These are phyloP conservation scores for Syzygium aromaticum DNA, from an alignment of 345 rosid genomes.

Conservation along the genomic window DNA sequence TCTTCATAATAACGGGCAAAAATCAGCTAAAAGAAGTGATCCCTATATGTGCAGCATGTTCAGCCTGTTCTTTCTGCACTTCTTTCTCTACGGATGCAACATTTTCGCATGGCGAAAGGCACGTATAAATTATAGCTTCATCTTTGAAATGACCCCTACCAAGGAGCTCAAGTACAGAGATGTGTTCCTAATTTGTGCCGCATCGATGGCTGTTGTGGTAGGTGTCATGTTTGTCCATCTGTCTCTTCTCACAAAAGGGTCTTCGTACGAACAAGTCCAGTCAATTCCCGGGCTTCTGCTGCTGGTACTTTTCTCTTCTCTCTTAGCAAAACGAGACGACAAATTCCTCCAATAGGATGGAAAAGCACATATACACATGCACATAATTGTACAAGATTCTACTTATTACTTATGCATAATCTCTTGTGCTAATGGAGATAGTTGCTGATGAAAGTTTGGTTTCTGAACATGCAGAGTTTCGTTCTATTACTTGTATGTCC, in stretches of 20 bases:
- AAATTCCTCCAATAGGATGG: not conserved
- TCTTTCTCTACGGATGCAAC: constrained; percentile 94
- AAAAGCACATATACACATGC: not conserved
- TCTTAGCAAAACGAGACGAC: not conserved
- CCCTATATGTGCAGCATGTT: constrained; percentile 69
- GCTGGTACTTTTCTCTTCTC: constrained; percentile 41
- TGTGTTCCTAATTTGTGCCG: constrained; percentile 74
- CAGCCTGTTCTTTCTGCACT: constrained; percentile 72
- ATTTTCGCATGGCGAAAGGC: constrained; percentile 90
- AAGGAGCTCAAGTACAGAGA: constrained; percentile 93
- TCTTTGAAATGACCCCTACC: constrained; percentile 64
- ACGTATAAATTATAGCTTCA: constrained; percentile 87
- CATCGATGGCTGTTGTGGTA: constrained; percentile 65
- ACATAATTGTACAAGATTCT: not conserved
- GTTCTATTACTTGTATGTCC: constrained; percentile 62
- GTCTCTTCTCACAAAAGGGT: constrained; percentile 58
- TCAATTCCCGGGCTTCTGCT: constrained; percentile 76
- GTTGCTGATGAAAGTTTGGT: not conserved
- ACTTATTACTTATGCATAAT: not conserved
- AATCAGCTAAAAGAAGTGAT: not conserved
- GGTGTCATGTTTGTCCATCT: constrained; percentile 86
- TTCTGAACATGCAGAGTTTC: constrained; percentile 37
- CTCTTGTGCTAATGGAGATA: not conserved
- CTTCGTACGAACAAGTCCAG: constrained; percentile 64
- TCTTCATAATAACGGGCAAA: not conserved